These are phyloP conservation scores for Thraustotheca clavata DNA, from an alignment of 352 stramenopile genomes.

Conservation along the genomic window DNA sequence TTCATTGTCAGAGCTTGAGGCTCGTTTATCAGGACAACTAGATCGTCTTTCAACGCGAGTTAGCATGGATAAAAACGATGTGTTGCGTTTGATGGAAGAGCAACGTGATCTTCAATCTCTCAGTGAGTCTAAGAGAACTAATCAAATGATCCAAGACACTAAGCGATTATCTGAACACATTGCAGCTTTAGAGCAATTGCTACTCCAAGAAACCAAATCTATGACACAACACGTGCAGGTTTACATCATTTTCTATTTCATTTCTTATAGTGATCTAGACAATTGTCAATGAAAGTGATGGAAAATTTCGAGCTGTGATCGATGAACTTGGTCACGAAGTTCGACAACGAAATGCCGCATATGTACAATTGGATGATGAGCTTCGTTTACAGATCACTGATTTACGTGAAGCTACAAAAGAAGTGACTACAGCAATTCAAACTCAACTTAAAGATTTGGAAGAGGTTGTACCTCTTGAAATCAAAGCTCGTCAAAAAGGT, in stretches of 20 bases:
- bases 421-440: slow-evolving; percentile 34
- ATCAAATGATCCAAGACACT: slow-evolving; percentile 40
- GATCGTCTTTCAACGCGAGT: slow-evolving; percentile 39
- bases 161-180: slow-evolving; percentile 51
- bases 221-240: slow-evolving; percentile 7
- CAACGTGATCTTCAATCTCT: slow-evolving; percentile 34
- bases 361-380: slow-evolving; percentile 35
- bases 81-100: slow-evolving; percentile 43
- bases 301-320: slow-evolving; percentile 30
- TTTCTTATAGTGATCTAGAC: slow-evolving; percentile 46
- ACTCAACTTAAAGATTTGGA: slow-evolving; percentile 41
- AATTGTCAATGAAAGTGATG: slow-evolving; percentile 31
- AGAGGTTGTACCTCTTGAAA: slow-evolving; percentile 52
- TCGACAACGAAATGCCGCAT: slow-evolving; percentile 25
- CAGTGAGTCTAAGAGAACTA: slow-evolving; percentile 41
- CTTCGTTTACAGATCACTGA: slow-evolving; percentile 24
- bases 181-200: slow-evolving; percentile 42
- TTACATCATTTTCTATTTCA: slow-evolving; percentile 25
- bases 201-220: slow-evolving; percentile 30
- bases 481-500: slow-evolving; percentile 45
- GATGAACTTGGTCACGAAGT: slow-evolving; percentile 29
- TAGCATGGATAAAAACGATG: slow-evolving; percentile 41
- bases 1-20: slow-evolving; percentile 30
- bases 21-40: slow-evolving; percentile 31
- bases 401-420: slow-evolving; percentile 27